phyloP scores from a whole-genome alignment of 2,329 filamentous ascomycete species.

The Microcyclospora pomicola region DNA sequence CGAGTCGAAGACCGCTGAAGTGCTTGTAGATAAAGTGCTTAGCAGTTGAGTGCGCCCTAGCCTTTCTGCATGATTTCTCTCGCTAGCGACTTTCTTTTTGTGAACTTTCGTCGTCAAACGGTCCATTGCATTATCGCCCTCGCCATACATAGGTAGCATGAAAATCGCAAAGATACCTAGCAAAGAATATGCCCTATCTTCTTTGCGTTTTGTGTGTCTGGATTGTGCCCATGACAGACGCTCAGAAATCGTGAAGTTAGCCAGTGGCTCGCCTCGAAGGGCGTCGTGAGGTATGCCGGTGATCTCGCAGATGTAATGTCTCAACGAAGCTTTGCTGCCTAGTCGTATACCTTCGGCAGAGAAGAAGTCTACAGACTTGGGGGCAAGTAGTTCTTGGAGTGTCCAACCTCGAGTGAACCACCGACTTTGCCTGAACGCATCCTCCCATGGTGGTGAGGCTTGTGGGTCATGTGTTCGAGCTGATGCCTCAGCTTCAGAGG shows the following conservation, averaged over 20 bases:
- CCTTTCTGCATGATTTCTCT: too few relatives aligned
- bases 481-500: too few relatives aligned
- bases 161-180: constrained; percentile 5
- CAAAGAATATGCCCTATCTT: constrained; percentile 6
- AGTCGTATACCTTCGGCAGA: constrained; percentile 7
- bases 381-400: constrained; percentile 10
- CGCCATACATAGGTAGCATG: constrained; percentile 5
- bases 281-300: constrained; percentile 12
- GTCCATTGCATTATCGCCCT: constrained; percentile 1
- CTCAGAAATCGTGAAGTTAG: constrained; percentile 10
- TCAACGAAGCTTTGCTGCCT: constrained; percentile 7
- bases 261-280: neutral
- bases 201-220: constrained; percentile 1
- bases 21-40: too few relatives aligned
- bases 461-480: too few relatives aligned
- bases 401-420: constrained; percentile 6
- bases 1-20: too few relatives aligned
- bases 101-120: too few relatives aligned
- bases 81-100: too few relatives aligned
- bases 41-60: too few relatives aligned
- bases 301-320: constrained; percentile 8
- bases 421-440: neutral
- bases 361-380: constrained; percentile 6
- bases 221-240: constrained; percentile 3
- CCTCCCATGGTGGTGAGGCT: constrained; percentile 5